A percentile compares a stretch with the other conserved stretches of the same genome.
phyloP scores from a whole-genome alignment of 2,329 filamentous ascomycete genomes.

The Xylariaceae sp. region DNA sequence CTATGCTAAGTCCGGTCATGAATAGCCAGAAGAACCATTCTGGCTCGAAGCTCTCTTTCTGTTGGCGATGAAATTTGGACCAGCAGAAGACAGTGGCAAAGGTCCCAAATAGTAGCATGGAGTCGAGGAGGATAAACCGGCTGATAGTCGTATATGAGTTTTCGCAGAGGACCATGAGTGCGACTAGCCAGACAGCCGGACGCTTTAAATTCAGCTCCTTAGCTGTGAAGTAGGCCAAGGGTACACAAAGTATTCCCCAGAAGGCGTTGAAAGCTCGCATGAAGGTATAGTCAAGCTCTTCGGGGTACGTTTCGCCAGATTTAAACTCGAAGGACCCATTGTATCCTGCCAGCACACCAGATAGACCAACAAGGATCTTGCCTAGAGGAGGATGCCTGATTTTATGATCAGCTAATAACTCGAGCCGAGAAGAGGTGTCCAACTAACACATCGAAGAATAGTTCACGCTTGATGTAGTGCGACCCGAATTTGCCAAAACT shows the following conservation, averaged over 20 bases:
- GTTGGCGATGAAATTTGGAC: constrained; percentile 92
- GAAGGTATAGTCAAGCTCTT: constrained; percentile 94
- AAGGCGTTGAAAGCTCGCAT: constrained; percentile 98
- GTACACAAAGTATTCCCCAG: constrained; percentile 91
- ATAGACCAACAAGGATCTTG: constrained; percentile 97
- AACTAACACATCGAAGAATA: constrained; percentile 83
- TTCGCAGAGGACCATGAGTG: constrained; percentile 96
- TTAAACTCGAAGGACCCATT: constrained; percentile 99
- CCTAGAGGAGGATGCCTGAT: constrained; percentile 78
- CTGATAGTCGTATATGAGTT: constrained; percentile 99
- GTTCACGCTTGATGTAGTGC: constrained; percentile 98
- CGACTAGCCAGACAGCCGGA: constrained; percentile 91
- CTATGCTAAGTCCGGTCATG: constrained; percentile 92
- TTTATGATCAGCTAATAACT: constrained; percentile 27
- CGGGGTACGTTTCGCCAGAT: constrained; percentile 93
- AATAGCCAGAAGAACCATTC: constrained; percentile 97
- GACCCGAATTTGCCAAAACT: constrained; percentile 98
- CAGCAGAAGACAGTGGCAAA: constrained; percentile 97
- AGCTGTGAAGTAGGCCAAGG: constrained; percentile 93
- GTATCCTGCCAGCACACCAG: constrained; percentile 94
- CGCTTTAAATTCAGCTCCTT: constrained; percentile 86
- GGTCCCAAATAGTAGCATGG: constrained; percentile 98
- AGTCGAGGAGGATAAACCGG: constrained; percentile 96
- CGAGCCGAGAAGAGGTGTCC: constrained; percentile 11
- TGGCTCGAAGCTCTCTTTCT: constrained; percentile 81